These are phyloP conservation scores for Ochetophila trinervis DNA, from an alignment of 306 rosid species.

Conservation along the genomic window DNA sequence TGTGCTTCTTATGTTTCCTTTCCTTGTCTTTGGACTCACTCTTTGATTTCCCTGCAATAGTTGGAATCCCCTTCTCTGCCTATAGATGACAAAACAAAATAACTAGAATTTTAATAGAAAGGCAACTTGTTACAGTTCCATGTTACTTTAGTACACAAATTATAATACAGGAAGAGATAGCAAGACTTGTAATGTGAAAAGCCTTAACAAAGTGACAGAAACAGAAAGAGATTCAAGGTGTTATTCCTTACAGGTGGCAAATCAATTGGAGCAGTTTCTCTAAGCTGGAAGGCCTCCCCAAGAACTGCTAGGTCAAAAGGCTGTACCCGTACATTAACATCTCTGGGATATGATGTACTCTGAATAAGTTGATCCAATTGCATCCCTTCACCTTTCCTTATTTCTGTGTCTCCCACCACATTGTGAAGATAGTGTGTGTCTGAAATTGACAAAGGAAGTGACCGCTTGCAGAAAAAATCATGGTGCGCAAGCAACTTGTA, in stretches of 20 bases:
- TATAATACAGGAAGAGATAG: background rate
- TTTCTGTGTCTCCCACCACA: constrained; percentile 91
- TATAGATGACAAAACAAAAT: constrained; percentile 20
- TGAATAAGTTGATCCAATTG: constrained; percentile 93
- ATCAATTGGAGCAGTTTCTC: constrained; percentile 78
- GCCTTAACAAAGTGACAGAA: background rate
- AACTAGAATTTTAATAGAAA: constrained; percentile 9
- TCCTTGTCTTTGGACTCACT: constrained; percentile 84
- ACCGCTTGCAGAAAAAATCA: constrained; percentile 92
- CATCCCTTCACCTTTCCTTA: constrained; percentile 97
- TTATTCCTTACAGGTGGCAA: constrained; percentile 67
- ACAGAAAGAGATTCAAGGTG: constrained; percentile 13
- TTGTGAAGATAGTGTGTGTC: constrained; percentile 87
- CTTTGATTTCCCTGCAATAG: constrained; percentile 77
- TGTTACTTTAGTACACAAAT: background rate
- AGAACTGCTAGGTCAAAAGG: constrained; percentile 81
- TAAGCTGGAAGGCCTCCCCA: constrained; percentile 79
- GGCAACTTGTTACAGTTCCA: constrained; percentile 2
- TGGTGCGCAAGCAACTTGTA: constrained; percentile 79
- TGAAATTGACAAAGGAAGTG: constrained; percentile 79
- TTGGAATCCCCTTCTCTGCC: constrained; percentile 91
- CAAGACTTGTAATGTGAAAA: background rate
- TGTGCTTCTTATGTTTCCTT: constrained; percentile 85
- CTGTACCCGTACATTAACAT: constrained; percentile 64
- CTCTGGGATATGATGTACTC: constrained; percentile 58